Conservation (phyloP, 2,329 filamentous ascomycete genomes). For the Cladosporium oxysporum region DNA sequence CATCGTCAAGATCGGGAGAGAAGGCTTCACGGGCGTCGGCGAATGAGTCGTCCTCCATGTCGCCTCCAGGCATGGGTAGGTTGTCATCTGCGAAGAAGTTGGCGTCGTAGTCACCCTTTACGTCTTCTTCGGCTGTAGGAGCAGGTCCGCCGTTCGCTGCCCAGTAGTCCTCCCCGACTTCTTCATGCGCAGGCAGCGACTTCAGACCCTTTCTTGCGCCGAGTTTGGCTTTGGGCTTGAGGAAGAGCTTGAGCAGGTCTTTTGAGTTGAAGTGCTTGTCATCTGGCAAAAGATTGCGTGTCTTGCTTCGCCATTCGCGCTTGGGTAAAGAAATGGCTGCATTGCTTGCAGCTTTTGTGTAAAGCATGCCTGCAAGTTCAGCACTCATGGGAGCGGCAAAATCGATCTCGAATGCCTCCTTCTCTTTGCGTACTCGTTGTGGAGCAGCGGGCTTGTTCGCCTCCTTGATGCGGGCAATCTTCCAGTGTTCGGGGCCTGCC, state of each 20-base stretch:
- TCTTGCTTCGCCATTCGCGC: constrained; percentile 94
- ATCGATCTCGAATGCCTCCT: constrained; percentile 93
- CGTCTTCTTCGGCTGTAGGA: constrained; percentile 34
- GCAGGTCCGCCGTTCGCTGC: constrained; percentile 64
- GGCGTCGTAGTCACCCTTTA: constrained; percentile 84
- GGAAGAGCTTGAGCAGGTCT: constrained; percentile 83
- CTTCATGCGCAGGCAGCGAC: constrained; percentile 60
- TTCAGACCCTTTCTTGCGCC: constrained; percentile 58
- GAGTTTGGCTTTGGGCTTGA: constrained; percentile 89
- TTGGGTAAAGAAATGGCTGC: constrained; percentile 83
- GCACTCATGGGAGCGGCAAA: constrained; percentile 75
- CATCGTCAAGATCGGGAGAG: constrained; percentile 62
- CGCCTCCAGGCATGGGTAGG: constrained; percentile 66
- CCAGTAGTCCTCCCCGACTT: constrained; percentile 97
- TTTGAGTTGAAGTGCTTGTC: constrained; percentile 98
- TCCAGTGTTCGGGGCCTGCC: constrained; percentile 98
- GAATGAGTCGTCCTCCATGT: constrained; percentile 73
- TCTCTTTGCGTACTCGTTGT: constrained; percentile 87
- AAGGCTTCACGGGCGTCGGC: constrained; percentile 80
- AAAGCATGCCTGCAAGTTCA: constrained; percentile 71
- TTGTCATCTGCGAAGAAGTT: constrained; percentile 95
- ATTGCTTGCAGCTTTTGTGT: constrained; percentile 78
- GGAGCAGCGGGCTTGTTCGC: constrained; percentile 60
- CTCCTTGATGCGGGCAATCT: constrained; percentile 88
- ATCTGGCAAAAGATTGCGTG: constrained; percentile 87